A percentile compares a stretch with the other conserved stretches of the same genome.
phyloP scores from a whole-genome alignment of 2,329 filamentous ascomycete species.

The Chaetomiaceae sp. region DNA sequence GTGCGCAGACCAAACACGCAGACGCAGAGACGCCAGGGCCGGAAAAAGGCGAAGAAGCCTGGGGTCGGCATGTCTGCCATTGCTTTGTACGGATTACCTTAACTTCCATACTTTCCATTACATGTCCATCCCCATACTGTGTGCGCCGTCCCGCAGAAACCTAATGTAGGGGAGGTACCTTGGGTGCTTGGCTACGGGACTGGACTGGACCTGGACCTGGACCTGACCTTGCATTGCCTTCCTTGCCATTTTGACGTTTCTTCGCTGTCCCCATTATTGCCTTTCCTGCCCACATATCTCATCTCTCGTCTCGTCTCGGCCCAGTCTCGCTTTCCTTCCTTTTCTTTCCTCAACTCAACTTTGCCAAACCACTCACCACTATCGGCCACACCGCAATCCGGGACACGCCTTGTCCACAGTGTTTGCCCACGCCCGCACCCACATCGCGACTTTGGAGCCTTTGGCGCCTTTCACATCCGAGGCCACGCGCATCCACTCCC shows the following conservation, averaged over 20 bases:
- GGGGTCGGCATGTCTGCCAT: too few relatives aligned
- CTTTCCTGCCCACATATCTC: slow-evolving; percentile 24
- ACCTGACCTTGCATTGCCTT: slow-evolving; percentile 13
- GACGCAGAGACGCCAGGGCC: slow-evolving; percentile 10
- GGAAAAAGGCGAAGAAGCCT: too few relatives aligned
- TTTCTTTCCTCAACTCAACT: slow-evolving; percentile 7
- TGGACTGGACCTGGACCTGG: background rate
- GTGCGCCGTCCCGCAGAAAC: too few relatives aligned
- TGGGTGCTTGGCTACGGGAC: too few relatives aligned
- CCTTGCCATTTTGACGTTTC: slow-evolving; percentile 28
- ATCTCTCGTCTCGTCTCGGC: slow-evolving; percentile 2
- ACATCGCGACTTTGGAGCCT: background rate
- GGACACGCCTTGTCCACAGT: background rate
- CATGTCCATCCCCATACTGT: too few relatives aligned
- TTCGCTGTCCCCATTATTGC: slow-evolving; percentile 27
- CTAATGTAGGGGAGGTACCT: slow-evolving; percentile 6
- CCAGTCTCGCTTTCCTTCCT: slow-evolving; percentile 20
- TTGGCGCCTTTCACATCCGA: background rate
- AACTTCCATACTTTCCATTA: too few relatives aligned
- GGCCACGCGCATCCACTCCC: slow-evolving; percentile 2
- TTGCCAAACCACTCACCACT: background rate
- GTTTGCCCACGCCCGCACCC: slow-evolving; percentile 10
- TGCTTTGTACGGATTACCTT: too few relatives aligned
- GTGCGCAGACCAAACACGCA: too few relatives aligned
- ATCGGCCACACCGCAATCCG: slow-evolving; percentile 9